Evolutionary conservation across 1,139 yeast species (phyloP).

Genomic region (Nadsonia starkeyi-henricii): DNA sequence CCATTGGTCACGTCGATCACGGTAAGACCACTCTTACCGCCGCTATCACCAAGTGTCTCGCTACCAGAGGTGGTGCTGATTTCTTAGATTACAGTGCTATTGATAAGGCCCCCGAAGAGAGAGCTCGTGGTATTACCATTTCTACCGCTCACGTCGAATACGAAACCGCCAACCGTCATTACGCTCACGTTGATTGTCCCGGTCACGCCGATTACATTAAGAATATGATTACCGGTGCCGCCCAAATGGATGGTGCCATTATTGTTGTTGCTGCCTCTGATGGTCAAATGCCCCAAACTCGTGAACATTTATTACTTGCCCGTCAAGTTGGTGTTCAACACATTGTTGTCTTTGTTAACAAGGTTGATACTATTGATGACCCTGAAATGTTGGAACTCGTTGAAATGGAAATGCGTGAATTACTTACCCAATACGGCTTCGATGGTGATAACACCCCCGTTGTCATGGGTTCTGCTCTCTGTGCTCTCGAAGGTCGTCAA

Average conservation of each 20-base stretch:
- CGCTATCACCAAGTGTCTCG: conserved; percentile 90
- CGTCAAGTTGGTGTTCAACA: conserved; percentile 99
- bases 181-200: conserved; percentile 96
- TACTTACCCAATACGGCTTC: conserved; percentile 77
- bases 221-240: conserved; percentile 99
- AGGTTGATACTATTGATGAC: conserved; percentile 94
- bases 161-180: conserved; percentile 84
- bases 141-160: conserved; percentile 96
- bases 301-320: conserved; percentile 95
- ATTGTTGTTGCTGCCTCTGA: conserved; percentile 98
- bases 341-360: conserved; percentile 94
- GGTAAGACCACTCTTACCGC: conserved; percentile 98
- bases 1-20: conserved; percentile 95
- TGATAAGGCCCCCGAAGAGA: conserved; percentile 98
- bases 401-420: conserved; percentile 99
- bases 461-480: conserved; percentile 95
- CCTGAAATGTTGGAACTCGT: conserved; percentile 99
- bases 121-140: conserved; percentile 98
- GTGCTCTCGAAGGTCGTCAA: conserved; percentile 78
- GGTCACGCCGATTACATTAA: conserved; percentile 98
- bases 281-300: conserved; percentile 99
- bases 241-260: conserved; percentile 99
- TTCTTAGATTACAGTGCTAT: conserved; percentile 88
- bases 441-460: conserved; percentile 98
- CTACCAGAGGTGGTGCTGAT: conserved; percentile 80